Evolutionary conservation across 228 moss, liverwort and hornwort species (phyloP), one percentile per base, ranked within the genome.

Genomic region (Sphagnum fallax): DNA sequence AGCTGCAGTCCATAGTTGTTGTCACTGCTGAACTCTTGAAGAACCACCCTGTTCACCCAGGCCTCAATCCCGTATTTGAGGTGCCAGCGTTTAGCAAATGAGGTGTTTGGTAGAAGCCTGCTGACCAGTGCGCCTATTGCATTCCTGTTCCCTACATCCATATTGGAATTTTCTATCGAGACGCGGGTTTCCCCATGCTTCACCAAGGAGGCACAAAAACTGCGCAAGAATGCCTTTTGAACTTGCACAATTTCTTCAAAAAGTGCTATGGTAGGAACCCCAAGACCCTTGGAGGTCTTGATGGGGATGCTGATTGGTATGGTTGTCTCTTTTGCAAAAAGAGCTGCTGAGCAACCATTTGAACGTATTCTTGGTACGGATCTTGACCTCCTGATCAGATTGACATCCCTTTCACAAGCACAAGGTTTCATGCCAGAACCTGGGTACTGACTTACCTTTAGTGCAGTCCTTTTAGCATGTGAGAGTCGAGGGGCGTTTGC

Each of bases 211-310:
- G 70, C 32, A 60, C 78, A 81, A 64, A 85, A 81, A 55, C 81
- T 85, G 52, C 81, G 72, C 66, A 85, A 71, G 60, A 81, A 85
- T 50, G 79, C 72, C 62, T 79, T 78, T 72, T 85, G 76, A 58
- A 78, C 81, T 76, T 85, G 84, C 32, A 85, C 65, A 57, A 85
- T 85, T 65, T 85, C 84, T 76, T 85, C 84, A 72, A 85, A 85
- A 16, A 81, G 74, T 50, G 84, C 76, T 55, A 76, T 78, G 0
- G 81, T 85, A 67, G 84, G 81, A 59, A 81, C 81, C 52, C 69
- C 78, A 59, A 81, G 81, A 59, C 69, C 78, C 84, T 81, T 78
- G 51, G 78, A 64, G 53, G 74, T 70, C 5, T 74, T 76, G 48
- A 71, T 69, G 0, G 81, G 84, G 59, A 79, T 79, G 64, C 78